These are phyloP conservation scores for Trametes elegans DNA, from an alignment of 768 basidiomycete species.

Conservation along the genomic window DNA sequence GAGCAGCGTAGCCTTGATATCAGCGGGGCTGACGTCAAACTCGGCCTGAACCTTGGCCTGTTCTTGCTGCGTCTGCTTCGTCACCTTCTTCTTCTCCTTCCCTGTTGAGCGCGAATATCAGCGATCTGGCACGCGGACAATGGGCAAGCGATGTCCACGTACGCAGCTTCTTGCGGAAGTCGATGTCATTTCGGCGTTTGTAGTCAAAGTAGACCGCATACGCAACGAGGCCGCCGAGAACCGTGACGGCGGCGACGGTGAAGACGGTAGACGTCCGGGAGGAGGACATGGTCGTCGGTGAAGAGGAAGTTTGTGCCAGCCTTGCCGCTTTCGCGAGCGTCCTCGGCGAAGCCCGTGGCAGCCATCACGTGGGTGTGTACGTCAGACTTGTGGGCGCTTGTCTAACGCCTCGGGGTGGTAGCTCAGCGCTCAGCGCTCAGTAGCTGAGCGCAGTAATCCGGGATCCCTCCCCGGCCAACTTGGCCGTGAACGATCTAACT, in stretches of 20 bases:
- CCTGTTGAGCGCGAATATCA: constrained; percentile 44
- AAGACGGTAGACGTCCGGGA: constrained; percentile 38
- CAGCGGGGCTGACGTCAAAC: constrained; percentile 34
- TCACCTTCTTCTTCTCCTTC: constrained; percentile 89
- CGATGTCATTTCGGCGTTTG: constrained; percentile 81
- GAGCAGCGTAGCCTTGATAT: constrained; percentile 62
- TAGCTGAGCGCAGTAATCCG: too few species aligned
- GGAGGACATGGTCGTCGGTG: constrained; percentile 26
- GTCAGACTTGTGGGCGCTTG: background rate
- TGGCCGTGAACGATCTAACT: too few species aligned
- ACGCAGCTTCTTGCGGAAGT: constrained; percentile 89
- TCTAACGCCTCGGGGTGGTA: background rate
- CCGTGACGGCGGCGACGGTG: constrained; percentile 45
- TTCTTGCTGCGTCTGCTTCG: constrained; percentile 52
- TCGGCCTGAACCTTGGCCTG: constrained; percentile 34
- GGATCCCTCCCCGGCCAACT: too few species aligned
- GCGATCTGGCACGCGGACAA: background rate
- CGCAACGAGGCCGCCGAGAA: constrained; percentile 54
- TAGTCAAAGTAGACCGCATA: constrained; percentile 96
- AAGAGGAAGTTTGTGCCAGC: constrained; percentile 19
- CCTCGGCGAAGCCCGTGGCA: constrained; percentile 12
- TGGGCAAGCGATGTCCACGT: constrained; percentile 36
- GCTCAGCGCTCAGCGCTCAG: too few species aligned
- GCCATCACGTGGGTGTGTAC: constrained; percentile 4
- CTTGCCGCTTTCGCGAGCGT: constrained; percentile 1